phyloP scores from a whole-genome alignment of 148 eudicot genomes.

The Diospyros lotus region DNA sequence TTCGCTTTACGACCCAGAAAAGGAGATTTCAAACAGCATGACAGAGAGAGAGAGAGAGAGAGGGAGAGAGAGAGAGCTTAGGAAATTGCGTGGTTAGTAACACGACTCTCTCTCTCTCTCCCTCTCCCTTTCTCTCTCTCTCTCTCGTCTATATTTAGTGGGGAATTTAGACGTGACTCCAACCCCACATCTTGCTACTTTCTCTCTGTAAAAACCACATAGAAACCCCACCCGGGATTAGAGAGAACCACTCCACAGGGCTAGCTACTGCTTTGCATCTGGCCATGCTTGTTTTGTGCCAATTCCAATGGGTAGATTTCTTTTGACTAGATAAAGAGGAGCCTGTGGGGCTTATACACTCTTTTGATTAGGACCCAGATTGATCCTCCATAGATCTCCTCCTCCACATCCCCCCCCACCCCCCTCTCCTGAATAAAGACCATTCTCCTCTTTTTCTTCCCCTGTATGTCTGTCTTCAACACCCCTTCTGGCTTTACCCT shows the following conservation, averaged over 20 bases:
- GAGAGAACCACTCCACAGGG: constrained; percentile 5
- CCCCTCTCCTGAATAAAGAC: not conserved
- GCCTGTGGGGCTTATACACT: not conserved
- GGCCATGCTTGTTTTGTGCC: constrained; percentile 16
- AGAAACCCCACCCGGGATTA: not conserved
- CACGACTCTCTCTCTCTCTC: not conserved
- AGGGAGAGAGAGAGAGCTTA: not conserved
- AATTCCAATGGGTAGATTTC: constrained; percentile 2
- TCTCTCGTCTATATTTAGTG: constrained; percentile 20
- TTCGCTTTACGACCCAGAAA: constrained; percentile 37
- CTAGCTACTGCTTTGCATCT: not conserved
- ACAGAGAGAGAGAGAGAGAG: not conserved
- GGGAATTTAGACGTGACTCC: not conserved
- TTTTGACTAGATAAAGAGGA: constrained; percentile 4
- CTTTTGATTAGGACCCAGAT: constrained; percentile 17
- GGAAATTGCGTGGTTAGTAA: constrained; percentile 19
- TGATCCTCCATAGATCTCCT: constrained; percentile 4
- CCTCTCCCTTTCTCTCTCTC: not conserved
- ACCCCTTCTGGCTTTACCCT: not conserved
- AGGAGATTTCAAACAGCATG: constrained; percentile 29
- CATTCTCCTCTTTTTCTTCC: not conserved
- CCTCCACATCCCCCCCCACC: not conserved
- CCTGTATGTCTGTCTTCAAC: not conserved
- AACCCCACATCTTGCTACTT: constrained; percentile 19
- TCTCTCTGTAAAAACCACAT: not conserved